Conservation (phyloP, 192 early-diverging fungal genomes). For the Linnemannia schmuckeri region DNA sequence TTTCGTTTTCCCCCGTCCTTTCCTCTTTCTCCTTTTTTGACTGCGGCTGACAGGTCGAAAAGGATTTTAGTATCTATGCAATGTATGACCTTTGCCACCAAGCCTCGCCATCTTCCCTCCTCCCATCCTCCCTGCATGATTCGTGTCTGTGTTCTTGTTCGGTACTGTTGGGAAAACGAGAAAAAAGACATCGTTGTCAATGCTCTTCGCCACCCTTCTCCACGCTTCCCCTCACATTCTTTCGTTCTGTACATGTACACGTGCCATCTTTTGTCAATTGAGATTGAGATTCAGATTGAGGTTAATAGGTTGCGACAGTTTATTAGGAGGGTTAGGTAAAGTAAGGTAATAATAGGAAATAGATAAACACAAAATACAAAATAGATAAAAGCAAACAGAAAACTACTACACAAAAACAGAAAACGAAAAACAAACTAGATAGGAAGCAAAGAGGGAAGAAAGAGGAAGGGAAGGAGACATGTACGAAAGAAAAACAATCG, state of each 20-base stretch:
- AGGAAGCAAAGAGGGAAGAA: too few relatives aligned
- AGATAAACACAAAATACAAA: slow-evolving; percentile 1
- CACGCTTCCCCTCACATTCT: neutral
- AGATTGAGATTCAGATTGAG: neutral
- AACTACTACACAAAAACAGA: neutral
- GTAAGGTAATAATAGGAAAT: neutral
- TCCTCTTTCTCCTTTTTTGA: too few relatives aligned
- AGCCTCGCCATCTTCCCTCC: neutral
- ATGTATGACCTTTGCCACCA: neutral
- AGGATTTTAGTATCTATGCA: too few relatives aligned
- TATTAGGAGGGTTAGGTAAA: neutral
- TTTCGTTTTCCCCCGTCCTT: too few relatives aligned
- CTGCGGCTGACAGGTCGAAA: too few relatives aligned
- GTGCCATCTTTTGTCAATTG: too few relatives aligned
- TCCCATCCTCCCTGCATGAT: neutral
- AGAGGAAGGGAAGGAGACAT: neutral
- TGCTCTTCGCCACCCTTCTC: neutral
- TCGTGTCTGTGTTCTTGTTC: neutral
- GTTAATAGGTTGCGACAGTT: neutral
- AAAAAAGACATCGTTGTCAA: neutral
- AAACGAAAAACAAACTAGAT: neutral
- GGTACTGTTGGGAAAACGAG: neutral
- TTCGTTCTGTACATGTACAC: too few relatives aligned
- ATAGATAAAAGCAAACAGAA: neutral
- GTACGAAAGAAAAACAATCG: neutral